These are phyloP conservation scores for Xanthoceras sorbifolium DNA, from an alignment of 345 rosid genomes.

Conservation along the genomic window DNA sequence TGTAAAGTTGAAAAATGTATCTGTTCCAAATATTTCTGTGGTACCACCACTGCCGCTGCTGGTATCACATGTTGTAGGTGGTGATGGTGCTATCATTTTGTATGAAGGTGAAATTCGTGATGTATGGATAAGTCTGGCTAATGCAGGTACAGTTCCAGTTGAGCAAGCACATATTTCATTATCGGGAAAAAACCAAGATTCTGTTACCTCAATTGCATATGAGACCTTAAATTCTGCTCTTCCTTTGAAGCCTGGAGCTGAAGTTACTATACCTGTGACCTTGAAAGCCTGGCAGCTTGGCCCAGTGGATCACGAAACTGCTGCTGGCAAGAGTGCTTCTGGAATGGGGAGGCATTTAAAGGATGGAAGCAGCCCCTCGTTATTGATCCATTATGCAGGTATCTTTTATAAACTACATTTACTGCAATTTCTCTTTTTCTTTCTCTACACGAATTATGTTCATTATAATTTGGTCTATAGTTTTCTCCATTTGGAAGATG, in stretches of 20 bases:
- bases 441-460: neutral
- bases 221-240: slow-evolving; percentile 75
- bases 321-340: slow-evolving; percentile 50
- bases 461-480: neutral
- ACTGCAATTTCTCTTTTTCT: neutral
- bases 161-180: slow-evolving; percentile 91
- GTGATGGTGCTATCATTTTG: slow-evolving; percentile 86
- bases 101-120: slow-evolving; percentile 97
- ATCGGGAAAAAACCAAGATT: slow-evolving; percentile 96
- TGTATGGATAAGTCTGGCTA: slow-evolving; percentile 79
- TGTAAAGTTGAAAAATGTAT: slow-evolving; percentile 68
- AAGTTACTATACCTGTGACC: slow-evolving; percentile 77
- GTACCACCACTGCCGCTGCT: slow-evolving; percentile 78
- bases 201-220: slow-evolving; percentile 71
- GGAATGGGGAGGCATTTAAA: slow-evolving; percentile 66
- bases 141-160: slow-evolving; percentile 93
- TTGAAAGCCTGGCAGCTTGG: slow-evolving; percentile 95
- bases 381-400: slow-evolving; percentile 96
- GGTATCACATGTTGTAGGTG: slow-evolving; percentile 82
- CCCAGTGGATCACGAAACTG: slow-evolving; percentile 57
- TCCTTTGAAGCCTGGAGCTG: slow-evolving; percentile 95
- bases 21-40: slow-evolving; percentile 83
- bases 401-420: slow-evolving; percentile 1
- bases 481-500: neutral
- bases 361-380: slow-evolving; percentile 76